A percentile compares a stretch with the other conserved stretches of the same genome.
Conservation (phyloP, 2,329 filamentous ascomycete genomes). For the Apiospora koreana region DNA sequence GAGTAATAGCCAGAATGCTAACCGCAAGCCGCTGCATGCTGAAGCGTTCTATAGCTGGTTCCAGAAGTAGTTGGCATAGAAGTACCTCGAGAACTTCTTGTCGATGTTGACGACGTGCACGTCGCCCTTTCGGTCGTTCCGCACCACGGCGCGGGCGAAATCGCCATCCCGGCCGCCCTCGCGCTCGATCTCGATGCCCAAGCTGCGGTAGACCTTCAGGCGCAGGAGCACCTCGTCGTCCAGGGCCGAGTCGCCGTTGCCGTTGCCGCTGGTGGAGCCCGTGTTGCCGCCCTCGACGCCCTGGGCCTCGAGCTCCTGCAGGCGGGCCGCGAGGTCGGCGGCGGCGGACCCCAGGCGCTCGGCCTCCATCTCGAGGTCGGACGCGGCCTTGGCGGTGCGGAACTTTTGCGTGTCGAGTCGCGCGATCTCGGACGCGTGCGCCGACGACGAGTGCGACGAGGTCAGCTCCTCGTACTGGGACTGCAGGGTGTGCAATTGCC, state of each 20-base stretch:
- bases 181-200: slow-evolving; percentile 85
- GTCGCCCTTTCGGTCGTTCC: slow-evolving; percentile 84
- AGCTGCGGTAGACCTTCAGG: slow-evolving; percentile 84
- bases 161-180: slow-evolving; percentile 66
- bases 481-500: slow-evolving; percentile 72
- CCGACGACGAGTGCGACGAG: slow-evolving; percentile 71
- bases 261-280: slow-evolving; percentile 20
- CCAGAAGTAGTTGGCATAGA: slow-evolving; percentile 98
- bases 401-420: slow-evolving; percentile 93
- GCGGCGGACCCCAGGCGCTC: slow-evolving; percentile 83
- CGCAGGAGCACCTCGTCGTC: slow-evolving; percentile 71
- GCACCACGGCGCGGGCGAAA: slow-evolving; percentile 82
- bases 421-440: slow-evolving; percentile 82
- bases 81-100: slow-evolving; percentile 85
- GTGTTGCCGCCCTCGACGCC: slow-evolving; percentile 70
- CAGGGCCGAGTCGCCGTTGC: slow-evolving; percentile 44
- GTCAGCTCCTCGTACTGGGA: slow-evolving; percentile 78
- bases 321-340: slow-evolving; percentile 69
- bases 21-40: not conserved
- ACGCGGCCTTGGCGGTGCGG: slow-evolving; percentile 86
- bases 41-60: slow-evolving; percentile 64
- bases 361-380: slow-evolving; percentile 90
- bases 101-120: slow-evolving; percentile 95
- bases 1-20: not conserved
- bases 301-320: slow-evolving; percentile 84